These are phyloP conservation scores for Neofusicoccum laricinum DNA, from an alignment of 2,329 filamentous ascomycete genomes.

Conservation along the genomic window DNA sequence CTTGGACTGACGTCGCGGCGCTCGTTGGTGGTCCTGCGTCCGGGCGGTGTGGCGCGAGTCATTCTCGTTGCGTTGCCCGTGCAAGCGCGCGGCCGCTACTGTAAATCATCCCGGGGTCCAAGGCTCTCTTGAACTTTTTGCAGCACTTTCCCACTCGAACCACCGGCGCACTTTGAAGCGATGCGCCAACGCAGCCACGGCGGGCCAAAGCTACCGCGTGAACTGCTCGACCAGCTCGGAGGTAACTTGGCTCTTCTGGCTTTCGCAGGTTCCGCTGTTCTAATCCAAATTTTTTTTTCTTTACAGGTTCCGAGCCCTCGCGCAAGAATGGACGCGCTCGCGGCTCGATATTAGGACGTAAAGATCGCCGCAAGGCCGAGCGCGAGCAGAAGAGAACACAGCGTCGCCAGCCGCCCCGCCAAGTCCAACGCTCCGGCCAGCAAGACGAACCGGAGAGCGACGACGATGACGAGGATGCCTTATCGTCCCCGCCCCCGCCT, in stretches of 20 bases:
- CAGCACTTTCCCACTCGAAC: slow-evolving; percentile 26
- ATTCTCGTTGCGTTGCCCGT: too few relatives aligned
- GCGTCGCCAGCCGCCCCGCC: slow-evolving; percentile 22
- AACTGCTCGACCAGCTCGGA: slow-evolving; percentile 44
- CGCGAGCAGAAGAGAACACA: slow-evolving; percentile 59
- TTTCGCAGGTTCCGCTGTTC: not conserved
- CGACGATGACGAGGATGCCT: slow-evolving; percentile 22
- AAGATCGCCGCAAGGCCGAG: slow-evolving; percentile 66
- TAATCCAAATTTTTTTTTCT: not conserved
- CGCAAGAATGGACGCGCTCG: slow-evolving; percentile 25
- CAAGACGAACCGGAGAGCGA: slow-evolving; percentile 18
- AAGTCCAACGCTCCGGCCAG: not conserved
- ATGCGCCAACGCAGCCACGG: slow-evolving; percentile 37
- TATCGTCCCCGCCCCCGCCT: slow-evolving; percentile 21
- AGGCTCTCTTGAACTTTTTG: not conserved
- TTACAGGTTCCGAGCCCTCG: slow-evolving; percentile 20
- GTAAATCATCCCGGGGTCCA: slow-evolving; percentile 4
- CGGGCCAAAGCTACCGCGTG: slow-evolving; percentile 46
- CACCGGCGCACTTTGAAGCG: slow-evolving; percentile 6
- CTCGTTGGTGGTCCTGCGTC: not conserved
- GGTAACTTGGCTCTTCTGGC: slow-evolving; percentile 22
- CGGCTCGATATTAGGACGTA: slow-evolving; percentile 45
- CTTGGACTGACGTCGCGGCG: slow-evolving; percentile 14
- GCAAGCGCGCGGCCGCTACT: not conserved
- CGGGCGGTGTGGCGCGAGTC: slow-evolving; percentile 19